These are phyloP conservation scores for Verticillium dahliae DNA, from an alignment of 2,329 filamentous ascomycete species.

Conservation along the genomic window DNA sequence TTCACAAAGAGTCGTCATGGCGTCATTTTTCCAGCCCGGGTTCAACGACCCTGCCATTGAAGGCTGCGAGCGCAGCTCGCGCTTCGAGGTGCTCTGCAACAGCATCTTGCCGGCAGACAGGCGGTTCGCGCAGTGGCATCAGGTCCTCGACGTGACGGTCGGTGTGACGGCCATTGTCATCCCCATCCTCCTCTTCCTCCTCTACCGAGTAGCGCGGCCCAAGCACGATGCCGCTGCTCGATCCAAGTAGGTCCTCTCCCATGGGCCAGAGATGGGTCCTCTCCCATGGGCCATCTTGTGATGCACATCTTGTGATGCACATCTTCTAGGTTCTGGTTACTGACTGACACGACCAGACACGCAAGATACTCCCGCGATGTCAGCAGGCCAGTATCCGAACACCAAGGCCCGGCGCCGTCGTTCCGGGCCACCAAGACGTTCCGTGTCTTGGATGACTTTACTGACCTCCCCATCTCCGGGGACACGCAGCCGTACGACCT, in stretches of 20 bases:
- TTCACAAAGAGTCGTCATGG: constrained; percentile 14
- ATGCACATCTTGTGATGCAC: no score
- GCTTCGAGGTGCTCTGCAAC: constrained; percentile 24
- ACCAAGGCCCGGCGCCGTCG: background rate
- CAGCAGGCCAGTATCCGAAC: background rate
- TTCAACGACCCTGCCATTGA: constrained; percentile 19
- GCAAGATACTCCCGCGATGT: background rate
- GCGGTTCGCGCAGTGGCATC: constrained; percentile 17
- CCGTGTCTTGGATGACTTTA: constrained; percentile 10
- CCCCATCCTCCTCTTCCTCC: constrained; percentile 11
- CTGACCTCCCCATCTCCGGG: background rate
- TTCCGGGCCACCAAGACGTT: constrained; percentile 8
- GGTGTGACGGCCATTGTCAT: constrained; percentile 15
- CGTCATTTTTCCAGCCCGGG: constrained; percentile 25
- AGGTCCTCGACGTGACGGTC: constrained; percentile 18
- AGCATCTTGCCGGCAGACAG: constrained; percentile 13
- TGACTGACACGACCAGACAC: background rate
- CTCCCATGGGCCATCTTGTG: background rate
- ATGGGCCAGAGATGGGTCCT: no score
- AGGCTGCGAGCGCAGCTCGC: constrained; percentile 12
- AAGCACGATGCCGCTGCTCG: background rate
- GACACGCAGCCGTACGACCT: constrained; percentile 6
- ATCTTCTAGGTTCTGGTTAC: background rate
- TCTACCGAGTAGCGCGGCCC: background rate
- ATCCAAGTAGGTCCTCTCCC: background rate